Evolutionary conservation across 2,329 filamentous ascomycete genomes (phyloP).

Genomic region (Colletotrichum limetticola): DNA sequence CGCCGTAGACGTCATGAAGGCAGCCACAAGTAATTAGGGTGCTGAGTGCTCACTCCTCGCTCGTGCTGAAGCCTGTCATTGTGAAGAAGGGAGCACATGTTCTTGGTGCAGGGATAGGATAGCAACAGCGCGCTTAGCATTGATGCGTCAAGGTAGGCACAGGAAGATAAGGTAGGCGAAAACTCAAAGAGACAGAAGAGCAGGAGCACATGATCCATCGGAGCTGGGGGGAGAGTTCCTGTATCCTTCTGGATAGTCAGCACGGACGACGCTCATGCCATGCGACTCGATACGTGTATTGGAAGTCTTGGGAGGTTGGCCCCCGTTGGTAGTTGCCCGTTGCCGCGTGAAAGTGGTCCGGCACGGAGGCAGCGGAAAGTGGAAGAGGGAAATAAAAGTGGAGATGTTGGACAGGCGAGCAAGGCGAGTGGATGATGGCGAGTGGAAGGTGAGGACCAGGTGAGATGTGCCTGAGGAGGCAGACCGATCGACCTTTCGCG

Average conservation of each 20-base stretch:
- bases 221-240: neutral
- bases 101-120: neutral
- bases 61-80: neutral
- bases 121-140: neutral
- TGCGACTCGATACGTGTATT: slow-evolving; percentile 3
- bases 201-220: neutral
- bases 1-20: slow-evolving; percentile 24
- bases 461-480: slow-evolving; percentile 5
- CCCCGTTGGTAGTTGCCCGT: neutral
- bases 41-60: neutral
- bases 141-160: neutral
- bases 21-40: neutral
- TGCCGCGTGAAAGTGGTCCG: neutral
- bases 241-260: neutral
- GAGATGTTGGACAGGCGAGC: neutral
- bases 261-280: slow-evolving; percentile 10
- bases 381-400: neutral
- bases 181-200: neutral
- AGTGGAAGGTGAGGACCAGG: neutral
- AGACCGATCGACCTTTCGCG: slow-evolving; percentile 11
- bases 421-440: slow-evolving; percentile 1
- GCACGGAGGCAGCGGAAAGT: neutral
- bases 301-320: neutral
- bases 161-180: neutral
- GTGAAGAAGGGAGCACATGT: neutral